Evolutionary conservation across 345 rosid species (phyloP).

Genomic region (Populus ilicifolia): DNA sequence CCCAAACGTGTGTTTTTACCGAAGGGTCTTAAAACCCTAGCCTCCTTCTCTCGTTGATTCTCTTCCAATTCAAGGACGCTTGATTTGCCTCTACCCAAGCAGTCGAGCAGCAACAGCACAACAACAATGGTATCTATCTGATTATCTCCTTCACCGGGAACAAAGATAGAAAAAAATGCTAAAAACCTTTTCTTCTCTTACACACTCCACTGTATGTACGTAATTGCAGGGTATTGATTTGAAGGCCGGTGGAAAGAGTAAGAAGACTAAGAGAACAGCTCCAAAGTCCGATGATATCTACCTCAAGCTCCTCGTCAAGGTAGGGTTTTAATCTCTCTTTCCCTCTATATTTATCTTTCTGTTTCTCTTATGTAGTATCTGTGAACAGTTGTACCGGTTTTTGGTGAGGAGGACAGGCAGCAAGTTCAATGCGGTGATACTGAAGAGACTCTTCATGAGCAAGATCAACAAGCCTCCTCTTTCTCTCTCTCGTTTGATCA

Average conservation of each 20-base stretch:
- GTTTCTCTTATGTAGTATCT: neutral
- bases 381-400: slow-evolving; percentile 74
- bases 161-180: neutral
- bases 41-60: neutral
- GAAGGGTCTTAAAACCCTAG: slow-evolving; percentile 19
- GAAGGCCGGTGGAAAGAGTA: slow-evolving; percentile 96
- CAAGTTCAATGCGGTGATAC: slow-evolving; percentile 83
- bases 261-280: slow-evolving; percentile 84
- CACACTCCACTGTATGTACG: neutral
- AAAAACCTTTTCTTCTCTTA: neutral
- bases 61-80: neutral
- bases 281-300: slow-evolving; percentile 94
- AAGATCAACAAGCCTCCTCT: slow-evolving; percentile 89
- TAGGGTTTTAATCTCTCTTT: slow-evolving; percentile 6
- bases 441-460: slow-evolving; percentile 97
- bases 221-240: slow-evolving; percentile 82
- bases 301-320: slow-evolving; percentile 95
- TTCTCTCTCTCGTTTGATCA: slow-evolving; percentile 70
- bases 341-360: neutral
- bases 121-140: slow-evolving; percentile 1
- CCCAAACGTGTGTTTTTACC: neutral
- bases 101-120: neutral
- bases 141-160: neutral
- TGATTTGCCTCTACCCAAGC: neutral
- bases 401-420: slow-evolving; percentile 87